Evolutionary conservation across 345 rosid species (phyloP).

Genomic region (Bruguiera sexangula): DNA sequence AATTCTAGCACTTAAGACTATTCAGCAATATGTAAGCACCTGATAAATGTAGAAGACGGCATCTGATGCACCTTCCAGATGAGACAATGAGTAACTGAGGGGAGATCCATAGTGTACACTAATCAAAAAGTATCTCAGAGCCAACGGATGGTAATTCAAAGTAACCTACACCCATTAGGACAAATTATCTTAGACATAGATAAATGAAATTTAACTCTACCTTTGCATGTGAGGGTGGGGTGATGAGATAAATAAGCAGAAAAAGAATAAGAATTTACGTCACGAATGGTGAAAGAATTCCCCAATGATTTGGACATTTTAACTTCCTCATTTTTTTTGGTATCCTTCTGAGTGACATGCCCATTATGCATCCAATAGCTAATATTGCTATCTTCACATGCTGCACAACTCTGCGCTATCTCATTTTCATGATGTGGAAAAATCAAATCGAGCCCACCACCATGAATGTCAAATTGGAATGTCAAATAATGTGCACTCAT

Average conservation of each 20-base stretch:
- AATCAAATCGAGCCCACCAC: constrained; percentile 76
- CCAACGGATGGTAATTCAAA: constrained; percentile 66
- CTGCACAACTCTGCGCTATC: constrained; percentile 81
- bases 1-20: background rate
- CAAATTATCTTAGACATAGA: constrained; percentile 7
- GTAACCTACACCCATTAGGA: constrained; percentile 47
- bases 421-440: constrained; percentile 92
- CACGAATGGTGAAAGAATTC: constrained; percentile 67
- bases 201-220: background rate
- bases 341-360: constrained; percentile 73
- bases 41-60: constrained; percentile 75
- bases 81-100: constrained; percentile 55
- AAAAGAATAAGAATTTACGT: constrained; percentile 39
- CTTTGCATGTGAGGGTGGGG: background rate
- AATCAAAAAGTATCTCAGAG: constrained; percentile 78
- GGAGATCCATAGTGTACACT: constrained; percentile 87
- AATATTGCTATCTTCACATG: constrained; percentile 54
- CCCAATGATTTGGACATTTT: constrained; percentile 79
- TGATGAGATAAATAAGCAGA: background rate
- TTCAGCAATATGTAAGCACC: constrained; percentile 34
- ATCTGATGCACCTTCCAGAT: constrained; percentile 72
- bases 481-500: constrained; percentile 78
- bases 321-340: constrained; percentile 26
- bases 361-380: constrained; percentile 91
- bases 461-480: constrained; percentile 71